phyloP scores from a whole-genome alignment of 1,139 yeast species.

The Yamadazyma dendronema region DNA sequence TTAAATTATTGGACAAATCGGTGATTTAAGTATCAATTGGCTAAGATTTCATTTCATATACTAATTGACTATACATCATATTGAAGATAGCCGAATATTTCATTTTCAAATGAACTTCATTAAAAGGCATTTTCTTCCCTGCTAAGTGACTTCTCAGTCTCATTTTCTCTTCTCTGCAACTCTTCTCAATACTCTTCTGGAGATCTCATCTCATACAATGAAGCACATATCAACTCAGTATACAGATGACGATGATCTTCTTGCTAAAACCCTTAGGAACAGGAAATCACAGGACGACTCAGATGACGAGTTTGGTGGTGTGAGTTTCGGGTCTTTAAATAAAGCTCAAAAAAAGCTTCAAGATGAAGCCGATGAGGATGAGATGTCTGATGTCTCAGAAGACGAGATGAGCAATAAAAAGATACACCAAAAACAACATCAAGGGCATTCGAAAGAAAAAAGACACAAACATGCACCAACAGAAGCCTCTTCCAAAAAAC shows the following conservation, averaged over 20 bases:
- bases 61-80: too few relatives aligned
- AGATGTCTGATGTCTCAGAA: conserved; percentile 12
- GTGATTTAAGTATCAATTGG: too few relatives aligned
- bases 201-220: conserved; percentile 8
- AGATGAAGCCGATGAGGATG: conserved; percentile 13
- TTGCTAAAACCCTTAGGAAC: conserved; percentile 12
- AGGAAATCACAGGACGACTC: conserved; percentile 23
- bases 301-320: conserved; percentile 33
- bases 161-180: too few relatives aligned
- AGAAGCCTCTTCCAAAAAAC: conserved; percentile 67
- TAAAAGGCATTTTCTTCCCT: too few relatives aligned
- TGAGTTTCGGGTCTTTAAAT: conserved; percentile 62
- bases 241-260: conserved; percentile 20
- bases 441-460: too few relatives aligned
- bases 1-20: too few relatives aligned
- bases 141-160: not conserved
- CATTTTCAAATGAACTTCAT: too few relatives aligned
- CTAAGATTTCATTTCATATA: too few relatives aligned
- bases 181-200: too few relatives aligned
- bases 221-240: conserved; percentile 1
- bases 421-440: not conserved
- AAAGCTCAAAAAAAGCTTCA: conserved; percentile 51
- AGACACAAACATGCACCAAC: conserved; percentile 77
- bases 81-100: too few relatives aligned
- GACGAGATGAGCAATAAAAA: conserved; percentile 16